phyloP scores from a whole-genome alignment of 176 grass and related monocot genomes.

The maize (Zea mays) region DNA sequence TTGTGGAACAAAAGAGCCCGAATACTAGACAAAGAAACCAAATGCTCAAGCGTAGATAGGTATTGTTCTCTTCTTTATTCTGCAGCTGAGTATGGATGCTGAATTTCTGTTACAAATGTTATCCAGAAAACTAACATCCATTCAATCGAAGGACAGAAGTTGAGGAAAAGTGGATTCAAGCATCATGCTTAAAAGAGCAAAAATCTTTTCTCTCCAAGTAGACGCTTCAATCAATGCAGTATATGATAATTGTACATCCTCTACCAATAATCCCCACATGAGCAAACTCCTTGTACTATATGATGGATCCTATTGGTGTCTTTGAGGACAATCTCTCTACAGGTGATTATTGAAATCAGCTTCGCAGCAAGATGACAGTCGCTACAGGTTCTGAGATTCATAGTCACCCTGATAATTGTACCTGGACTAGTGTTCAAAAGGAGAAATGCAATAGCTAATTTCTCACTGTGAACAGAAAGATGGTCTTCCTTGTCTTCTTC shows the following conservation, averaged over 20 bases:
- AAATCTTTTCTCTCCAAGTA: conserved; percentile 15
- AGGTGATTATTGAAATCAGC: conserved; percentile 58
- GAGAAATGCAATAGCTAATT: conserved; percentile 71
- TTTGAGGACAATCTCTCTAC: conserved; percentile 69
- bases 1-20: conserved; percentile 18
- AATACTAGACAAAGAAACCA: conserved; percentile 6
- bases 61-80: conserved; percentile 6
- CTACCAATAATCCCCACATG: conserved; percentile 80
- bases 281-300: conserved; percentile 63
- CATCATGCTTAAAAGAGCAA: conserved; percentile 21
- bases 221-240: not conserved
- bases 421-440: conserved; percentile 59
- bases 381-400: conserved; percentile 75
- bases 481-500: conserved; percentile 80
- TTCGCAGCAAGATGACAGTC: conserved; percentile 72
- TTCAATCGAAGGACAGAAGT: conserved; percentile 23
- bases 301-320: conserved; percentile 70
- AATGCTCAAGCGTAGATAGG: not conserved
- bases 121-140: conserved; percentile 16
- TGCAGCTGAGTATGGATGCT: not conserved
- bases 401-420: conserved; percentile 57
- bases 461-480: conserved; percentile 79
- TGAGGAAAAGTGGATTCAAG: conserved; percentile 9
- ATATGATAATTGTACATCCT: conserved; percentile 24
- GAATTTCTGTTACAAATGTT: conserved; percentile 17